phyloP scores from a whole-genome alignment of 192 early-diverging fungal genomes.

The Paraglomus brasilianum region DNA sequence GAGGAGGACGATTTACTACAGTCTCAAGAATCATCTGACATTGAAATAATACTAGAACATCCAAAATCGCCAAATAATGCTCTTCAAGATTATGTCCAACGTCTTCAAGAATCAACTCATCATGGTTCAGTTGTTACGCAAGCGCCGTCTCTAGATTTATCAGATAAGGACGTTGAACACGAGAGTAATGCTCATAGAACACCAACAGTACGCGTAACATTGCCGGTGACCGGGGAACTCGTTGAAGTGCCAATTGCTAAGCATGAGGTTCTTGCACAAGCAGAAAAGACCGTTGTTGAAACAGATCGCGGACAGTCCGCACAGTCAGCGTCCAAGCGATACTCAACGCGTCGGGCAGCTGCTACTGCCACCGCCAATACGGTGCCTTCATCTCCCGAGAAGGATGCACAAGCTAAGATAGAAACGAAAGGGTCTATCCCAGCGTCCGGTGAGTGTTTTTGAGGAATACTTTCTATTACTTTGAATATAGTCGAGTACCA shows the following conservation, averaged over 20 bases:
- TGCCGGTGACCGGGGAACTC: neutral
- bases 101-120: neutral
- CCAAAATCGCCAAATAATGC: neutral
- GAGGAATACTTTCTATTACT: constrained; percentile 2
- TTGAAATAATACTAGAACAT: constrained; percentile 26
- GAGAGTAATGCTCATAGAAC: too few species aligned
- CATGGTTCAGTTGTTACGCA: neutral
- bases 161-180: neutral
- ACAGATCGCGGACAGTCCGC: neutral
- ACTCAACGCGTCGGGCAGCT: constrained; percentile 25
- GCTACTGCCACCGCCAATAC: neutral
- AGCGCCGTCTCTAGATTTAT: neutral
- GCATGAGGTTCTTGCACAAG: neutral
- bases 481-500: neutral
- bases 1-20: too few species aligned
- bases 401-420: neutral
- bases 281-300: neutral
- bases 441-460: constrained; percentile 22
- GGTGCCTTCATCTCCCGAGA: neutral
- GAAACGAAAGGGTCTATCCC: neutral
- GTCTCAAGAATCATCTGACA: neutral
- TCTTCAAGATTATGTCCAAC: too few species aligned
- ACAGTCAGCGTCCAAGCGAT: constrained; percentile 21
- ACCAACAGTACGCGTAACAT: too few species aligned
- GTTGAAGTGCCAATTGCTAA: constrained; percentile 7